Percentiles rank a stretch among this genome's conserved stretches.
These are phyloP conservation scores for Verticillium tricorpus DNA, from an alignment of 2,329 filamentous ascomycete genomes.

Conservation along the genomic window DNA sequence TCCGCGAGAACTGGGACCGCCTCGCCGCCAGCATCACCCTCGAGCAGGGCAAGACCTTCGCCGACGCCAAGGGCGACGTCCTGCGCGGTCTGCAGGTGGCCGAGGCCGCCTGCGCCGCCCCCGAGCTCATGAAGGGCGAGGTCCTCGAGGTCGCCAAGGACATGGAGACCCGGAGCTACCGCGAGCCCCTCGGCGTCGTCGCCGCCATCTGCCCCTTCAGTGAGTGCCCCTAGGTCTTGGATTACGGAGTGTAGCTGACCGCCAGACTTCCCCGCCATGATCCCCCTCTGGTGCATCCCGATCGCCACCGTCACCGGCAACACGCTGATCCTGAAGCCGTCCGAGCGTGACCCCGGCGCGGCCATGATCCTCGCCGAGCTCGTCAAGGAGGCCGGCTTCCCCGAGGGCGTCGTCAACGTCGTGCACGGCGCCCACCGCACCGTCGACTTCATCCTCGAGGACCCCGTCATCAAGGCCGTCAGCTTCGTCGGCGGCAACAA, in stretches of 20 bases:
- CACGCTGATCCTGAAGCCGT: constrained; percentile 80
- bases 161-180: constrained; percentile 82
- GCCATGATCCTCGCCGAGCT: constrained; percentile 83
- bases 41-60: constrained; percentile 86
- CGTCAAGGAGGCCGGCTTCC: constrained; percentile 75
- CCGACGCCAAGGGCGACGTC: constrained; percentile 77
- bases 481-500: constrained; percentile 85
- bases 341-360: constrained; percentile 78
- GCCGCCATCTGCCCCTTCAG: constrained; percentile 86
- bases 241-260: not conserved
- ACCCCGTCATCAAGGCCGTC: constrained; percentile 79
- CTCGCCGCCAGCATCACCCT: constrained; percentile 80
- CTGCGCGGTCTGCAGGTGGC: constrained; percentile 79
- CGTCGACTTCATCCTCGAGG: constrained; percentile 82
- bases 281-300: constrained; percentile 85
- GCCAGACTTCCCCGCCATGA: constrained; percentile 87
- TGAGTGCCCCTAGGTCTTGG: constrained; percentile 34
- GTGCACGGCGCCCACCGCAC: constrained; percentile 77
- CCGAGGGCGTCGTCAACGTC: constrained; percentile 76
- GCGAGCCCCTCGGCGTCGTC: constrained; percentile 75
- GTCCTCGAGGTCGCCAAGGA: constrained; percentile 82
- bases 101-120: constrained; percentile 75
- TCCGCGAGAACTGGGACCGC: constrained; percentile 80
- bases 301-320: constrained; percentile 82
- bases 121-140: constrained; percentile 78